Evolutionary conservation across 2,329 filamentous ascomycete genomes (phyloP), one percentile per base, ranked within the genome.

Genomic region (Fusarium chaquense): DNA sequence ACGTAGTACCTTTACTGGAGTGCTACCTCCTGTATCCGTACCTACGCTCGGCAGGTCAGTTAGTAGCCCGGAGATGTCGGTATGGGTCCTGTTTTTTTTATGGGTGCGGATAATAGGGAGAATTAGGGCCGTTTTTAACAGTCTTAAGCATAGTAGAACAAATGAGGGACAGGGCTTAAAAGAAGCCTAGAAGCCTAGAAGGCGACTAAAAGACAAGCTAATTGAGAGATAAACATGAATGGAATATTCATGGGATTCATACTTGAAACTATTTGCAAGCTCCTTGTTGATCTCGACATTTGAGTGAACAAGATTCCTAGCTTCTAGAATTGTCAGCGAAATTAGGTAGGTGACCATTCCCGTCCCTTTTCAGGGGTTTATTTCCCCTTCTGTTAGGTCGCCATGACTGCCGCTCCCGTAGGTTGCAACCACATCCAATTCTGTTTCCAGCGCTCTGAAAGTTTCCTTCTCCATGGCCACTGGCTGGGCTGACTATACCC

Each of bases 301-400:
- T 15, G 33, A 9, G 24, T 28, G 24, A 40, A 12, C 24, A 35
- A 28, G 33, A 51, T 40, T 53, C 51, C 28, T 46, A 61, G 55
- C 41, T 69, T 69, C 66, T 67, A 49, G 66, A 69, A 69, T 50
- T 24, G 24, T 28, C 41, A 62, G 43, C 16, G 61, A 62, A 46
- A 62, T 65, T 46, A 32, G 36, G 30, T 50, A 22, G 46, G 30
- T 35, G 24, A 20, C 35, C 33, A 26, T 36, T 51, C 33, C 6
- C 12, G n/a, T 51, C 38, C 51, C 53, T 38, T 32, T 44, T 36
- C 40, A 60, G 43, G 50, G 44, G 51, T 62, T 45, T 38, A 56
- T 57, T 41, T 44, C 53, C 22, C 33, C 16, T 18, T 30, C 12
- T 28, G 20, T 33, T n/a, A 10, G 20, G 16, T 38, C 33, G 13